Conservation (phyloP, 139 green algal genomes). For the Chlorella sp. region DNA sequence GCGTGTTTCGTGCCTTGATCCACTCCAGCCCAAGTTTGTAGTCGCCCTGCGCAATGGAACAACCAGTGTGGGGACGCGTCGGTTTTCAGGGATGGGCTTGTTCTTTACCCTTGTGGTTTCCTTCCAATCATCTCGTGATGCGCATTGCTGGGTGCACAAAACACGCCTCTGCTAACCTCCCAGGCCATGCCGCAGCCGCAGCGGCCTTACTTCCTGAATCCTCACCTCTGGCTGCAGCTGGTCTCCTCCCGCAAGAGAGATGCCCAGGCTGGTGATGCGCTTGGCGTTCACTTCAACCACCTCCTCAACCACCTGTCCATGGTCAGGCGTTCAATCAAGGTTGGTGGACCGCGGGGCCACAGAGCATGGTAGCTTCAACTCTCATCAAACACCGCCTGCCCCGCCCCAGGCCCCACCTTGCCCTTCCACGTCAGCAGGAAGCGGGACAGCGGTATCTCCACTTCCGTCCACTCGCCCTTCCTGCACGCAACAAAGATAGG, state of each 20-base stretch:
- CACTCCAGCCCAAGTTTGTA: conserved; percentile 55
- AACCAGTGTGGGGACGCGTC: too few relatives aligned
- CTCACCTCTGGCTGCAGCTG: conserved; percentile 38
- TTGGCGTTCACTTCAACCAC: conserved; percentile 50
- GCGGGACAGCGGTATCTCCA: conserved; percentile 52
- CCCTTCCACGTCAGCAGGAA: conserved; percentile 67
- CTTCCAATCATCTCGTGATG: too few relatives aligned
- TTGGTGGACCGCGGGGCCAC: too few relatives aligned
- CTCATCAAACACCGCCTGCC: background rate
- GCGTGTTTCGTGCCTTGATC: conserved; percentile 38
- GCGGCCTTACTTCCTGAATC: too few relatives aligned
- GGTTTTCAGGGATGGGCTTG: too few relatives aligned
- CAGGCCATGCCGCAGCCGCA: too few relatives aligned
- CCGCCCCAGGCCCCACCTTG: background rate
- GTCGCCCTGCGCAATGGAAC: conserved; percentile 24
- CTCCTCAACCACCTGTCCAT: conserved; percentile 50
- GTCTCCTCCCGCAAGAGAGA: conserved; percentile 52
- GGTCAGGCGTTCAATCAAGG: too few relatives aligned
- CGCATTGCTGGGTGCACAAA: too few relatives aligned
- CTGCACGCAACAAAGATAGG: conserved; percentile 6
- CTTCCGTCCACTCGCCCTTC: conserved; percentile 55
- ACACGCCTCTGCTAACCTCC: too few relatives aligned
- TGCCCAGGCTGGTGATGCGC: conserved; percentile 54
- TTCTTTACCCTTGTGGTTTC: too few relatives aligned
- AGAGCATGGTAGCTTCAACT: too few relatives aligned